These are phyloP conservation scores for Abrus precatorius DNA, from an alignment of 306 rosid species.

Conservation along the genomic window DNA sequence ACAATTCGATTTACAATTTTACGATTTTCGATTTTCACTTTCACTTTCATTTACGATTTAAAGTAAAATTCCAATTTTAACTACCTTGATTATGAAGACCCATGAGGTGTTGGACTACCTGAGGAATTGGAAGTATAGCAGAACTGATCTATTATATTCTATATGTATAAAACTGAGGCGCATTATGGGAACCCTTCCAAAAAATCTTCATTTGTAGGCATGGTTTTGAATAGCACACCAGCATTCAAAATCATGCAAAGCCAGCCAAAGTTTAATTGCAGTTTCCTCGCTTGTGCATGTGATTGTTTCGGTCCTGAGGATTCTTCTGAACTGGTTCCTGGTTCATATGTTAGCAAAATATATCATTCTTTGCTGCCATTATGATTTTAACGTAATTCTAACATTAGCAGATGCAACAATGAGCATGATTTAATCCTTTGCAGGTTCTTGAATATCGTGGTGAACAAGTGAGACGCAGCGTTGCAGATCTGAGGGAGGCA, in stretches of 20 bases:
- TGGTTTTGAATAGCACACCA: slow-evolving; percentile 25
- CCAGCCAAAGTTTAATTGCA: background rate
- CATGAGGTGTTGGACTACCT: slow-evolving; percentile 26
- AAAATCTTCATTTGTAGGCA: background rate
- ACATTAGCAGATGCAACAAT: slow-evolving; percentile 24
- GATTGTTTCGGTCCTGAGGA: slow-evolving; percentile 31
- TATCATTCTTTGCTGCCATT: slow-evolving; percentile 2
- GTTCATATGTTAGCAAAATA: slow-evolving; percentile 15
- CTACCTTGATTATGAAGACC: background rate
- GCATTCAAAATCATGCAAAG: slow-evolving; percentile 1
- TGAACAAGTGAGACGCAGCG: slow-evolving; percentile 92
- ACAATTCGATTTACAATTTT: too few species aligned
- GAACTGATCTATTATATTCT: slow-evolving; percentile 7
- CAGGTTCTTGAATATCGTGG: slow-evolving; percentile 99
- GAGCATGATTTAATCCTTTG: slow-evolving; percentile 39
- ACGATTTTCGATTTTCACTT: too few species aligned
- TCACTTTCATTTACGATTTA: too few species aligned
- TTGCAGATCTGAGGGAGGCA: slow-evolving; percentile 95
- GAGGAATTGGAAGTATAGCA: slow-evolving; percentile 19
- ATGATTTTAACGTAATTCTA: slow-evolving; percentile 27
- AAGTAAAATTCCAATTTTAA: too few species aligned
- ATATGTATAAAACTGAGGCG: slow-evolving; percentile 4
- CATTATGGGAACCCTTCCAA: background rate
- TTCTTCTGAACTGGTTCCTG: slow-evolving; percentile 20
- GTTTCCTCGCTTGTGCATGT: background rate